These are phyloP conservation scores for Euphorbia celastroides DNA, from an alignment of 441 rosid species.

Conservation along the genomic window DNA sequence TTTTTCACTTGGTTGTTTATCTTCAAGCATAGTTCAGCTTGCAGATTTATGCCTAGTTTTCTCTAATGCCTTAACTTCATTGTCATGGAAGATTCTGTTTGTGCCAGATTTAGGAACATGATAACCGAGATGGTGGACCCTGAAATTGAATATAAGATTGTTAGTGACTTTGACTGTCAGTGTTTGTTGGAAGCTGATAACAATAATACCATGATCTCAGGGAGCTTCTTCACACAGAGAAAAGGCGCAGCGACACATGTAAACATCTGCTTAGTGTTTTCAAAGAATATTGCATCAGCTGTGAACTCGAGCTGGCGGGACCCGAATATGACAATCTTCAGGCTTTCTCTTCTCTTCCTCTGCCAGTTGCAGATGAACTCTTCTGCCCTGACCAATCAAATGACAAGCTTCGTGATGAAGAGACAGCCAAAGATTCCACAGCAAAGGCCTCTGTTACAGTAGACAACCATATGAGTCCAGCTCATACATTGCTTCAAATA, in stretches of 20 bases:
- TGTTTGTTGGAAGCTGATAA: background rate
- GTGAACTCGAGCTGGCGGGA: slow-evolving; percentile 68
- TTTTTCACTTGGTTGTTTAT: no score
- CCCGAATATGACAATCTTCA: slow-evolving; percentile 59
- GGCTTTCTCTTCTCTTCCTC: slow-evolving; percentile 47
- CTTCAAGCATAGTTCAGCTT: background rate
- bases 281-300: slow-evolving; percentile 60
- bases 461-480: slow-evolving; percentile 72
- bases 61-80: background rate
- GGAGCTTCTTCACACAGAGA: slow-evolving; percentile 66
- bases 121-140: background rate
- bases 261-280: slow-evolving; percentile 51
- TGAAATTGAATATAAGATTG: background rate
- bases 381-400: slow-evolving; percentile 39
- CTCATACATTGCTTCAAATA: slow-evolving; percentile 74
- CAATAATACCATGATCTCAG: slow-evolving; percentile 31
- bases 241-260: slow-evolving; percentile 47
- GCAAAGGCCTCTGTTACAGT: slow-evolving; percentile 41
- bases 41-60: background rate
- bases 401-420: slow-evolving; percentile 36
- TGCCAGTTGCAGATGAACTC: slow-evolving; percentile 51
- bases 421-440: slow-evolving; percentile 38
- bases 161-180: background rate
- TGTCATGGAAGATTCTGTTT: background rate
- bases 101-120: no score